A percentile compares a stretch with the other conserved stretches of the same genome.
Evolutionary conservation across 2,329 filamentous ascomycete genomes (phyloP).

Genomic region (Moelleriella libera): DNA sequence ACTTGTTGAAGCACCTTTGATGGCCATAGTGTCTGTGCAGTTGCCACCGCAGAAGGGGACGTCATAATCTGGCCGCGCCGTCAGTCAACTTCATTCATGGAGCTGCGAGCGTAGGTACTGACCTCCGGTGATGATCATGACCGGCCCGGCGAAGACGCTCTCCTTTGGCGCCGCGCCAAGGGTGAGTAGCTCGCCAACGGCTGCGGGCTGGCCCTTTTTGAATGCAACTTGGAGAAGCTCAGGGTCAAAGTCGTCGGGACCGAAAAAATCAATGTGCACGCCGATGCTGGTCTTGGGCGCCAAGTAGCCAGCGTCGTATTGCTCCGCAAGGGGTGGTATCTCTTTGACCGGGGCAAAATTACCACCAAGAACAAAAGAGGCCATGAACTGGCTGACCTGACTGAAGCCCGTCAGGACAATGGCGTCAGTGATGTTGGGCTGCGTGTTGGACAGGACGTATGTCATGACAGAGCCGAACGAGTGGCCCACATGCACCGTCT

Average conservation of each 20-base stretch:
- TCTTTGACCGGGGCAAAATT: slow-evolving; percentile 30
- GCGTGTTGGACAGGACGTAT: slow-evolving; percentile 35
- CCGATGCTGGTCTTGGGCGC: slow-evolving; percentile 28
- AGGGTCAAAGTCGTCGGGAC: slow-evolving; percentile 39
- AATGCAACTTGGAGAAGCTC: slow-evolving; percentile 31
- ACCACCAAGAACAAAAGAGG: slow-evolving; percentile 26
- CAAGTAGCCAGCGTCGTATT: slow-evolving; percentile 37
- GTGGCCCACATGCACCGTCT: slow-evolving; percentile 47
- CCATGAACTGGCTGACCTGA: slow-evolving; percentile 28
- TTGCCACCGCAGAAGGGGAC: slow-evolving; percentile 48
- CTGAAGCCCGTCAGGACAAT: slow-evolving; percentile 48
- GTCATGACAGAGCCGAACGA: slow-evolving; percentile 47
- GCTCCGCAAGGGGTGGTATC: slow-evolving; percentile 11
- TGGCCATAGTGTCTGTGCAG: slow-evolving; percentile 30
- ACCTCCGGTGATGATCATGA: slow-evolving; percentile 44
- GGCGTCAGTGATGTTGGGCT: slow-evolving; percentile 40
- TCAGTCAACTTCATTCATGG: not conserved
- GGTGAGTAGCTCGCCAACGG: slow-evolving; percentile 44
- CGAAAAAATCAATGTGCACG: slow-evolving; percentile 38
- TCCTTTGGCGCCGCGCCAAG: slow-evolving; percentile 22
- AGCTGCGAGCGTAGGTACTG: slow-evolving; percentile 6
- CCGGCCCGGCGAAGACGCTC: slow-evolving; percentile 35
- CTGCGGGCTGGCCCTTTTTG: slow-evolving; percentile 37
- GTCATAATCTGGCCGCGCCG: slow-evolving; percentile 22
- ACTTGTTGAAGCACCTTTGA: slow-evolving; percentile 19